phyloP scores from a whole-genome alignment of 2,329 filamentous ascomycete genomes.

The Tolypocladium tundrense region DNA sequence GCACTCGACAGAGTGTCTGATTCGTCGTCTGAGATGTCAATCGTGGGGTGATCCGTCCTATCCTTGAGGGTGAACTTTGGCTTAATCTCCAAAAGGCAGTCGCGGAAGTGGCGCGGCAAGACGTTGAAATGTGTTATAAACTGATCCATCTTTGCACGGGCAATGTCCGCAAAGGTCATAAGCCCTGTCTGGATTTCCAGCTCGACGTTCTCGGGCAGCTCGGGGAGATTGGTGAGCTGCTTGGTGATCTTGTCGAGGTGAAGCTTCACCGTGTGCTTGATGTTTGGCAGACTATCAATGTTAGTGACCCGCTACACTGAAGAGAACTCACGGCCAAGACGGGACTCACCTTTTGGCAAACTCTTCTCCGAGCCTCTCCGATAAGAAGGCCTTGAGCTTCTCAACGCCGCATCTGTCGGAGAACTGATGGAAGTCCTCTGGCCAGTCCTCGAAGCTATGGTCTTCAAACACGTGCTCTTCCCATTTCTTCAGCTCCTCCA shows the following conservation, averaged over 20 bases:
- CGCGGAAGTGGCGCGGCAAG: slow-evolving; percentile 41
- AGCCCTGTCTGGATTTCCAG: slow-evolving; percentile 53
- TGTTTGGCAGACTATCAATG: slow-evolving; percentile 33
- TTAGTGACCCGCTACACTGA: slow-evolving; percentile 3
- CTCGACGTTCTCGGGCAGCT: slow-evolving; percentile 58
- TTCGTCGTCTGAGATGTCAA: slow-evolving; percentile 30
- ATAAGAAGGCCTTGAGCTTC: slow-evolving; percentile 40
- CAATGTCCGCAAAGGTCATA: slow-evolving; percentile 41
- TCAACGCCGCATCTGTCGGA: slow-evolving; percentile 42
- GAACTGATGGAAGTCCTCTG: slow-evolving; percentile 34
- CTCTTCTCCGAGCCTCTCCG: slow-evolving; percentile 39
- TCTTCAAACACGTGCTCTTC: slow-evolving; percentile 43
- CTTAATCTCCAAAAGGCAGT: slow-evolving; percentile 34
- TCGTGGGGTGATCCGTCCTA: slow-evolving; percentile 19
- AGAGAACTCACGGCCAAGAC: not conserved
- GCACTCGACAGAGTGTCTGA: slow-evolving; percentile 18
- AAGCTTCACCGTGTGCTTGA: slow-evolving; percentile 40
- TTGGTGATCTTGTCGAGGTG: slow-evolving; percentile 41
- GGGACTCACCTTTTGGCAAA: slow-evolving; percentile 38
- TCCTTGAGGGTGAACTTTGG: slow-evolving; percentile 34
- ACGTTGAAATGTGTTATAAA: slow-evolving; percentile 35
- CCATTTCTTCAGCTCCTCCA: slow-evolving; percentile 41
- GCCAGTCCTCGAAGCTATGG: slow-evolving; percentile 32
- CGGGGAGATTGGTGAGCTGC: slow-evolving; percentile 50
- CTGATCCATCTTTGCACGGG: slow-evolving; percentile 39